These are phyloP conservation scores for Fragosphaeria purpurea DNA, from an alignment of 2,329 filamentous ascomycete species.

Conservation along the genomic window DNA sequence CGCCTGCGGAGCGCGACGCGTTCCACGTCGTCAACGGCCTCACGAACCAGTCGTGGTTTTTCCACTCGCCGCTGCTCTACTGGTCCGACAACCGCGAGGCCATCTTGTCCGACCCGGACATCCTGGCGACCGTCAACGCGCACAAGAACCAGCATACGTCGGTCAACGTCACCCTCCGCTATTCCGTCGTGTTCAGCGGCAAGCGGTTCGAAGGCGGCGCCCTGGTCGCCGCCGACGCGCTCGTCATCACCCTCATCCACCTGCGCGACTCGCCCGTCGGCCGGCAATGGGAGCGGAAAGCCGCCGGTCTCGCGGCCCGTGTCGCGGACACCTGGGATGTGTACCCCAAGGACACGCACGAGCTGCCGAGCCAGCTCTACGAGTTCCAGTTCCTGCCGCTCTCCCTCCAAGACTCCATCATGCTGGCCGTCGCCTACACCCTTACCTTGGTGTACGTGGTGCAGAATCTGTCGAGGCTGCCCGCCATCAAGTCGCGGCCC, in stretches of 20 bases:
- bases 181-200: constrained; percentile 74
- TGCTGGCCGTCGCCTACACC: constrained; percentile 55
- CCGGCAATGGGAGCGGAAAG: constrained; percentile 53
- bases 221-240: constrained; percentile 62
- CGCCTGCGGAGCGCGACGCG: constrained; percentile 38
- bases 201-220: constrained; percentile 60
- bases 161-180: constrained; percentile 63
- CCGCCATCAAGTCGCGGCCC: constrained; percentile 64
- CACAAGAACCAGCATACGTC: constrained; percentile 51
- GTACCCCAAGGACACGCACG: constrained; percentile 49
- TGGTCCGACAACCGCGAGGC: constrained; percentile 58
- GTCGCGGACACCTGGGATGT: constrained; percentile 50
- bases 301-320: constrained; percentile 40
- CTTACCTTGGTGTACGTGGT: constrained; percentile 56
- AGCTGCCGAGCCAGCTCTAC: constrained; percentile 52
- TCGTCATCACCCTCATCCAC: constrained; percentile 69
- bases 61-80: constrained; percentile 74
- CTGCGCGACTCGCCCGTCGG: constrained; percentile 54
- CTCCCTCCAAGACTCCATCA: constrained; percentile 53
- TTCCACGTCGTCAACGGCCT: constrained; percentile 51
- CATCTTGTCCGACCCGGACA: constrained; percentile 50
- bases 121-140: constrained; percentile 60
- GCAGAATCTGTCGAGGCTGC: constrained; percentile 55
- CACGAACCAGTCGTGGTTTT: constrained; percentile 60
- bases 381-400: constrained; percentile 72